Conservation (phyloP, 306 rosid genomes). For the Ceratonia siliqua region DNA sequence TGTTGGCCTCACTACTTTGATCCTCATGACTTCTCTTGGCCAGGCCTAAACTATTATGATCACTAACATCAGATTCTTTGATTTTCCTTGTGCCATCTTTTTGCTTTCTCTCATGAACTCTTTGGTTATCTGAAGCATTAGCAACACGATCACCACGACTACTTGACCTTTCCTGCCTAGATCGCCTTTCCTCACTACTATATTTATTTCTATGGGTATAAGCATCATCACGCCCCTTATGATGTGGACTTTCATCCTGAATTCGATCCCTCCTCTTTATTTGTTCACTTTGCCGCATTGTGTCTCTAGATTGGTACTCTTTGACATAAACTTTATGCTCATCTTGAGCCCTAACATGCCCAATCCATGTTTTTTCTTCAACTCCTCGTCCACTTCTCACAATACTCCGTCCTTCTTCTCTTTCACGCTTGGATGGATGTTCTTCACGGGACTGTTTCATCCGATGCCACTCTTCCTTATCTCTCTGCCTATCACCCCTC, state of each 20-base stretch:
- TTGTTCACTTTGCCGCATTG: conserved; percentile 63
- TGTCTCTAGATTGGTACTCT: conserved; percentile 69
- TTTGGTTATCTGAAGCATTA: conserved; percentile 63
- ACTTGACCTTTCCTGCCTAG: conserved; percentile 76
- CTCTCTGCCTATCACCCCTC: conserved; percentile 79
- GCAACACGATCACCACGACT: conserved; percentile 64
- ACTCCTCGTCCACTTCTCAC: conserved; percentile 67
- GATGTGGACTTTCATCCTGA: conserved; percentile 67
- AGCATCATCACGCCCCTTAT: conserved; percentile 70
- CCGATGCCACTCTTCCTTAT: conserved; percentile 86
- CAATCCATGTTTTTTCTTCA: conserved; percentile 78
- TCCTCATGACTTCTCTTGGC: conserved; percentile 73
- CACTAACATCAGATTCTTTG: conserved; percentile 64
- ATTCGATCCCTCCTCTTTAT: conserved; percentile 72
- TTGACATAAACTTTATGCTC: conserved; percentile 73
- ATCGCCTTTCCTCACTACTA: conserved; percentile 65
- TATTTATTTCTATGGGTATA: conserved; percentile 62
- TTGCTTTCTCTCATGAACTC: conserved; percentile 62
- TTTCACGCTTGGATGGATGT: conserved; percentile 66
- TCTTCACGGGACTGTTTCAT: conserved; percentile 79
- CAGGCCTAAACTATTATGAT: conserved; percentile 48
- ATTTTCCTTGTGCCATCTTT: conserved; percentile 69
- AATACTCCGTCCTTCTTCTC: conserved; percentile 73
- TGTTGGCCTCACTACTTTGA: conserved; percentile 61
- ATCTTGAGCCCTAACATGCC: conserved; percentile 68